Evolutionary conservation across 306 rosid species (phyloP).

Genomic region (Rosa rugosa): DNA sequence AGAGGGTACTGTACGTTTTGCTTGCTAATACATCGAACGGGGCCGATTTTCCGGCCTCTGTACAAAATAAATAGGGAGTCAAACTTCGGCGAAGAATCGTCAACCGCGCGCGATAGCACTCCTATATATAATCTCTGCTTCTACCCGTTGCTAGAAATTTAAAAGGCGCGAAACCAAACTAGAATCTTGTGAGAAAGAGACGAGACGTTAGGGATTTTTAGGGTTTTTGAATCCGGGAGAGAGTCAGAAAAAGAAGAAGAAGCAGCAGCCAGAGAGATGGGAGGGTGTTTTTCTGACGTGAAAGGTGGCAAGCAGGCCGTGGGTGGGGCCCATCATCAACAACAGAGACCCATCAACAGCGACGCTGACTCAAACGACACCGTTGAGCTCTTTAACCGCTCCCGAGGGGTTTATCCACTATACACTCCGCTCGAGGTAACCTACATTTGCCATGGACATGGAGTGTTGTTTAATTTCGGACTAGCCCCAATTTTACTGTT

Average conservation of each 20-base stretch:
- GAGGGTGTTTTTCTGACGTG: constrained; percentile 66
- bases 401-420: constrained; percentile 44
- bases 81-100: no score
- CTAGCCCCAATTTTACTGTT: neutral
- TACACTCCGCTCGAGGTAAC: constrained; percentile 54
- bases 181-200: no score
- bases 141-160: no score
- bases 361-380: constrained; percentile 50
- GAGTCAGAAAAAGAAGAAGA: neutral
- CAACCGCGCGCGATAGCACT: no score
- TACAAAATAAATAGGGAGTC: no score
- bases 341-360: constrained; percentile 9
- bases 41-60: no score
- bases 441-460: neutral
- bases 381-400: constrained; percentile 53
- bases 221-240: neutral
- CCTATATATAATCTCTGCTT: no score
- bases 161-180: no score
- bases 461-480: no score
- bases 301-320: constrained; percentile 59
- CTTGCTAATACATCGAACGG: no score
- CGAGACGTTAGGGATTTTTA: neutral
- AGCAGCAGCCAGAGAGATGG: constrained; percentile 33
- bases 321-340: constrained; percentile 32
- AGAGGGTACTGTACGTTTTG: no score